Evolutionary conservation across 2,329 filamentous ascomycete species (phyloP), one percentile per base, ranked within the genome.

Genomic region (Diaporthe citriasiana): DNA sequence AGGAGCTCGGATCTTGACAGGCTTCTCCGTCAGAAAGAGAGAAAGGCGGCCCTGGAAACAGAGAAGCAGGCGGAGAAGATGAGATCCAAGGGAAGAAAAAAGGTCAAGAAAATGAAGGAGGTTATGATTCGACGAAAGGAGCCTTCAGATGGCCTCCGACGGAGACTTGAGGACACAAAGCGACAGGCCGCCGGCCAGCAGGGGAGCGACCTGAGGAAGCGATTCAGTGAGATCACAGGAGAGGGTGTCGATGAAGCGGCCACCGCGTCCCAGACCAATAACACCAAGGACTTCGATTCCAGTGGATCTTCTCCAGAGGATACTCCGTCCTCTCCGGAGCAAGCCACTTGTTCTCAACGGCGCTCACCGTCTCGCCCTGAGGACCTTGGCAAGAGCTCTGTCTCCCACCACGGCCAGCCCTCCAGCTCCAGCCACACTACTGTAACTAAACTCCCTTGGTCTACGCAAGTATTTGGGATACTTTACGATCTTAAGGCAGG

Each of bases 91-190:
- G 66, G 27, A 0, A 73, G 71, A n/a, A 70, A 56, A 22, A 66
- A 50, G n/a, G 19, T 10, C 33, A 72, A 53, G 33, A 75, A 75
- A 35, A 51, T 42, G 57, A 73, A 73, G 40, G 50, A 75, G 40
- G 35, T 73, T 22, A 35, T 57, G 4, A 56, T 75, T 2, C 73
- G 73, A 50, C 73, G 73, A 35, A 71, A 60, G 22, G 70, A 27
- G 19, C 19, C 47, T 22, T 71, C 47, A 12, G 6, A 53, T 4
- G 42, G 38, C 15, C 56, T 63, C 15, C 57, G 70, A 17, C 47
- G 47, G 15, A 22, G 15, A 19, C 7, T 53, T 5, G 47, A 63
- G 30, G 56, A 71, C 51, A 53, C 12, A n/a, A 63, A 63, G 25
- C 56, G 45, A 22, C 35, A 3, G 3, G 38, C 22, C 12, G 17